Conservation (phyloP, 164 flowering plant genomes). For the Sedum album region DNA sequence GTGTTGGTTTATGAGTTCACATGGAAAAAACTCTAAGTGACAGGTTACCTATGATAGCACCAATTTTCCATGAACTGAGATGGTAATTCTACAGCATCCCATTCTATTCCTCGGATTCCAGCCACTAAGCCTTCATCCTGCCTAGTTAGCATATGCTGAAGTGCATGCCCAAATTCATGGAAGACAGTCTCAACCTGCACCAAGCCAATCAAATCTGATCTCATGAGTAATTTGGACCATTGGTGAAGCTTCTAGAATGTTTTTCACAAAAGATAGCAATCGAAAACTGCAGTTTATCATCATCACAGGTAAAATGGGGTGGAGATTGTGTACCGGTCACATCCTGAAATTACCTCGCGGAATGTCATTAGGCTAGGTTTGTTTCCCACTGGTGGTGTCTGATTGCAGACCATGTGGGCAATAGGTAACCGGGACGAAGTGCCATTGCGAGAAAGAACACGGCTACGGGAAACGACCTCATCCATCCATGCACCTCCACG, state of each 20-base stretch:
- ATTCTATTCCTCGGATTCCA: conserved; percentile 86
- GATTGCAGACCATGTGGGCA: conserved; percentile 99
- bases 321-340: background rate
- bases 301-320: background rate
- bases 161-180: conserved; percentile 99
- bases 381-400: conserved; percentile 83
- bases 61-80: conserved; percentile 99
- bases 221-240: background rate
- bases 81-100: conserved; percentile 99
- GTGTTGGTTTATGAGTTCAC: background rate
- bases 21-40: background rate
- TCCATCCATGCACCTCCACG: conserved; percentile 99
- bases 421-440: conserved; percentile 70
- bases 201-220: background rate
- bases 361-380: conserved; percentile 99
- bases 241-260: background rate
- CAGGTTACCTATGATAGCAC: conserved; percentile 86
- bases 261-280: background rate
- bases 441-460: conserved; percentile 65
- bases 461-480: conserved; percentile 85
- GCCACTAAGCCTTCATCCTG: conserved; percentile 93
- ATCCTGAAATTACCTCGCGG: conserved; percentile 52
- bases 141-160: conserved; percentile 96
- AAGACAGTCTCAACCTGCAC: conserved; percentile 95
- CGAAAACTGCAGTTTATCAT: too few relatives aligned